Percentiles rank a stretch among this genome's conserved stretches.
Conservation (phyloP, 1,284 basidiomycete species). For the Megacollybia platyphylla region DNA sequence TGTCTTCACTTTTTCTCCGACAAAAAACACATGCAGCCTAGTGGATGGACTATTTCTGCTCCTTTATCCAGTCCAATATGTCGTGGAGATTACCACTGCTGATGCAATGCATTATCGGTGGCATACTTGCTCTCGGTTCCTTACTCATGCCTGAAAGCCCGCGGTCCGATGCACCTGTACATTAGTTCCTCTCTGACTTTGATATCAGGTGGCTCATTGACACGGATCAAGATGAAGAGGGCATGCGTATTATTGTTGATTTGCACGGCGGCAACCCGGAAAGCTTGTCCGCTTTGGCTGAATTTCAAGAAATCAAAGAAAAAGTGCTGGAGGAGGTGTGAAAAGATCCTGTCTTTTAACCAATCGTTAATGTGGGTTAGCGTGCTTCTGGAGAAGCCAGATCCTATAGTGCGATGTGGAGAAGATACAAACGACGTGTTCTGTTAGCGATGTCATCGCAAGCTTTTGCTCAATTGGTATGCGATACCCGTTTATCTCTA, state of each 20-base stretch:
- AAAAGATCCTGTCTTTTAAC: constrained; percentile 1
- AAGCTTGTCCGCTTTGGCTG: constrained; percentile 62
- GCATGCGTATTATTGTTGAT: constrained; percentile 82
- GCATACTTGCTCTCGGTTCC: constrained; percentile 73
- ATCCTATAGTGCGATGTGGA: constrained; percentile 81
- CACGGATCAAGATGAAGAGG: constrained; percentile 75
- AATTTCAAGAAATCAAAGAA: constrained; percentile 90
- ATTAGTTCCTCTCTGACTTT: background rate
- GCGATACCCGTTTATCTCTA: constrained; percentile 13
- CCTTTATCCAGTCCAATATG: constrained; percentile 71
- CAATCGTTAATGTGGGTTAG: constrained; percentile 16
- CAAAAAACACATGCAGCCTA: constrained; percentile 15
- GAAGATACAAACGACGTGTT: constrained; percentile 78
- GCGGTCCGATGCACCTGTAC: background rate
- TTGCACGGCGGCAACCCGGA: constrained; percentile 80
- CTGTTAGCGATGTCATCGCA: constrained; percentile 97
- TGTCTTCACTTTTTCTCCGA: constrained; percentile 2
- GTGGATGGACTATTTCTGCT: constrained; percentile 95
- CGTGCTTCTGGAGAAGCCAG: constrained; percentile 70
- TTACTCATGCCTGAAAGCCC: constrained; percentile 77
- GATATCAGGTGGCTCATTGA: constrained; percentile 79
- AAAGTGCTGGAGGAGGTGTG: constrained; percentile 73
- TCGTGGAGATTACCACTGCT: constrained; percentile 81
- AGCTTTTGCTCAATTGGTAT: constrained; percentile 85
- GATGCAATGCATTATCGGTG: constrained; percentile 83